A percentile compares a stretch with the other conserved stretches of the same genome.
phyloP scores from a whole-genome alignment of 2,329 filamentous ascomycete species.

The Akanthomyces muscarius region DNA sequence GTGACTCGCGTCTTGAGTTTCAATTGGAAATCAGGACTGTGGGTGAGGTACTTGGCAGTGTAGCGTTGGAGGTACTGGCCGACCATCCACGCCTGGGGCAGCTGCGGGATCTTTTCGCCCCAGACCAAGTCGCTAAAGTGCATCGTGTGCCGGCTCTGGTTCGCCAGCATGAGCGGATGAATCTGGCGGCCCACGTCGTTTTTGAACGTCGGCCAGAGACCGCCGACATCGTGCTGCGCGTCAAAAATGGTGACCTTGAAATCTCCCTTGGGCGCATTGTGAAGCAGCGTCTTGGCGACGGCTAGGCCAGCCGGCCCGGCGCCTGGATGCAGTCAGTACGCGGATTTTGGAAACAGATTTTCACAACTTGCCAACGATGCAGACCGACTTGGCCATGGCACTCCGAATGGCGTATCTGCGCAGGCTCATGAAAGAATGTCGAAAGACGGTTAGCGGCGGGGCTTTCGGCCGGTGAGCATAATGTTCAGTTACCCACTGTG shows the following conservation, averaged over 20 bases:
- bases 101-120: slow-evolving; percentile 56
- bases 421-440: slow-evolving; percentile 14
- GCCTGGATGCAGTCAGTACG: slow-evolving; percentile 38
- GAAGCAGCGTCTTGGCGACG: slow-evolving; percentile 68
- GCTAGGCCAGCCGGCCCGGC: slow-evolving; percentile 66
- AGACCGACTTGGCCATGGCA: slow-evolving; percentile 38
- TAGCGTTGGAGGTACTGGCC: slow-evolving; percentile 69
- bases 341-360: neutral
- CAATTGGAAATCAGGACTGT: slow-evolving; percentile 38
- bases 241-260: slow-evolving; percentile 73
- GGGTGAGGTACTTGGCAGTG: slow-evolving; percentile 50
- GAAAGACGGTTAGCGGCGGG: neutral
- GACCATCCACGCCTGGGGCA: slow-evolving; percentile 74
- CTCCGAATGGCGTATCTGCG: slow-evolving; percentile 11
- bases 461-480: neutral
- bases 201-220: slow-evolving; percentile 65
- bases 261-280: slow-evolving; percentile 47
- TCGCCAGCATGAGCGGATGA: slow-evolving; percentile 66
- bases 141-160: slow-evolving; percentile 74
- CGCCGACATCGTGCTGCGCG: slow-evolving; percentile 60
- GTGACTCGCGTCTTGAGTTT: slow-evolving; percentile 47
- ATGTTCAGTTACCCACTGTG: neutral
- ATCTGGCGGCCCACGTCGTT: slow-evolving; percentile 48
- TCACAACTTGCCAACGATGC: slow-evolving; percentile 33
- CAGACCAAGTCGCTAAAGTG: slow-evolving; percentile 70